Evolutionary conservation across 495 filamentous ascomycete genomes (phyloP), one percentile per base, ranked within the genome.

Genomic region (Neurospora sp.): DNA sequence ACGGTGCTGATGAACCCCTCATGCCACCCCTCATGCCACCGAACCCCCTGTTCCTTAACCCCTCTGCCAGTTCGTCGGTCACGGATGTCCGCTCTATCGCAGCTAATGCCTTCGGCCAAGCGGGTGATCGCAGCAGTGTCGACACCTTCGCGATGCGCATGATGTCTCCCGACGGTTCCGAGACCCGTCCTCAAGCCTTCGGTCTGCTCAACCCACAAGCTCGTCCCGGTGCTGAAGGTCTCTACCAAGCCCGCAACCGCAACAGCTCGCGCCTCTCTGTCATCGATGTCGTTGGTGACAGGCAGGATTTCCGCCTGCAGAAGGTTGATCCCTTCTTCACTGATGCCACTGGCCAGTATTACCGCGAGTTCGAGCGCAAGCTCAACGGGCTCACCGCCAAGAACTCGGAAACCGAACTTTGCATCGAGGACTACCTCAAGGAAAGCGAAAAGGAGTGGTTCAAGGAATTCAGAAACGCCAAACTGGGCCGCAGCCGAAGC

Each of bases 241-340:
- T 78, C 42, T 78, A 78, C 44, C 76, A 73, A 40, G 62, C 75
- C 46, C 73, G 70, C 31, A 70, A 70, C 59, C 74, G 73, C 69
- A 75, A 72, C 73, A 77, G 75, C 73, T 78, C 77, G 12, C 75
- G 77, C 16, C 72, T 78, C 31, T 78, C 76, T 12, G 77, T 78
- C 42, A 38, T 72, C 16, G 71, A 72, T 39, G 71, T 75, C 38
- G 71, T 75, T 16, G 71, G 74, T 27, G 78, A 75, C 37, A 73
- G 78, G 35, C 73, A 78, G 16, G 78, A 79, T 70, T 78, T 79
- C 69, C 72, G 48, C 85, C 83, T 91, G 59, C 89, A 91, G 73
- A 88, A 90, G 75, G 87, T 91, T 23, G 87, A 90, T 73, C 89
- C 88, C 3, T 89, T 88, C 80, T 92, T 92, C 76, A 90, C 86